phyloP scores from a whole-genome alignment of 768 basidiomycete genomes.

The Rhizopogon vinicolor region DNA sequence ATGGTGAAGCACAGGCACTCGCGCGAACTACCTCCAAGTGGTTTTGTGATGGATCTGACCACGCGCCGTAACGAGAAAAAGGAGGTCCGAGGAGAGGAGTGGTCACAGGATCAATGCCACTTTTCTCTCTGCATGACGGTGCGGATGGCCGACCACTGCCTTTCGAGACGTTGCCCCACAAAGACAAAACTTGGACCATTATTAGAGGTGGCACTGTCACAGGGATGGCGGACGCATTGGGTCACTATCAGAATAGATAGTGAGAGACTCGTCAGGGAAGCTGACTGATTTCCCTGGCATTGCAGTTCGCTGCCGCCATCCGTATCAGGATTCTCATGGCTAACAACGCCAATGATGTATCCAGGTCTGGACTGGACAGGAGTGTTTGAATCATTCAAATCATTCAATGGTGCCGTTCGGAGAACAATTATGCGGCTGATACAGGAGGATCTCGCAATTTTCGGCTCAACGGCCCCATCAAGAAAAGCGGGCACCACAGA shows the following conservation, averaged over 20 bases:
- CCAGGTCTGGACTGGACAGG: not conserved
- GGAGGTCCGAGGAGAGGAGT: conserved; percentile 24
- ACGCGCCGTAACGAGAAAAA: not conserved
- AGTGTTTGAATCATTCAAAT: conserved; percentile 1
- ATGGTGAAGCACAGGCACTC: not conserved
- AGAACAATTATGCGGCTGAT: conserved; percentile 7
- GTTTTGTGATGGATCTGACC: conserved; percentile 5
- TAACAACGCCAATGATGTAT: conserved; percentile 6
- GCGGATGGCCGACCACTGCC: conserved; percentile 12
- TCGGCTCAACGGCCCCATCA: conserved; percentile 7
- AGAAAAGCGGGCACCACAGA: conserved; percentile 4
- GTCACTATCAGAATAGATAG: conserved; percentile 14
- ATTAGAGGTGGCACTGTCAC: conserved; percentile 1
- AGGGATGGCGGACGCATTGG: not conserved
- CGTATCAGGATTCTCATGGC: conserved; percentile 18
- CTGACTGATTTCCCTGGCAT: conserved; percentile 13
- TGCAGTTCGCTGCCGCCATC: conserved; percentile 16
- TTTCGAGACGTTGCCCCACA: conserved; percentile 8
- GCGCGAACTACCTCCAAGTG: not conserved
- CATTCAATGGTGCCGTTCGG: not conserved
- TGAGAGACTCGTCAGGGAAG: conserved; percentile 19
- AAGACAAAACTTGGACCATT: not conserved
- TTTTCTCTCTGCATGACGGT: conserved; percentile 8
- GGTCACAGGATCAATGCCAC: not conserved
- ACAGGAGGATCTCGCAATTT: conserved; percentile 12